Conservation (phyloP, 2,329 filamentous ascomycete species). For the Epichloe sp. region DNA sequence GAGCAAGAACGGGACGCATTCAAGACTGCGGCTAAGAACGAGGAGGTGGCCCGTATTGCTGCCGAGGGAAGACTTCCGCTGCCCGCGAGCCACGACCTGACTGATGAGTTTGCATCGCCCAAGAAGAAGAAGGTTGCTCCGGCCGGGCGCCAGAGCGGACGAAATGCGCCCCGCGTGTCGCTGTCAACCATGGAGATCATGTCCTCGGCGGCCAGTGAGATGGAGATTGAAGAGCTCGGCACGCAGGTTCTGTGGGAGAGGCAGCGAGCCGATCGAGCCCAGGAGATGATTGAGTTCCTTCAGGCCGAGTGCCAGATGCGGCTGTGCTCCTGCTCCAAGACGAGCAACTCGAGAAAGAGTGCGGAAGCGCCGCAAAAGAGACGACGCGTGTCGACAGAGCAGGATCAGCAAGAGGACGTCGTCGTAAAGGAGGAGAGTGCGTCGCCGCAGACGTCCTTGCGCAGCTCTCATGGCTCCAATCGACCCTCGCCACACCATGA, state of each 20-base stretch:
- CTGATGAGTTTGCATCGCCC: slow-evolving; percentile 51
- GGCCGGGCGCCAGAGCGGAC: slow-evolving; percentile 16
- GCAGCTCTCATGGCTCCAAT: neutral
- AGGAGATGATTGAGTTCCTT: slow-evolving; percentile 64
- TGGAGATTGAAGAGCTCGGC: slow-evolving; percentile 44
- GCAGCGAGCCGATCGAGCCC: slow-evolving; percentile 52
- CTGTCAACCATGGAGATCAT: slow-evolving; percentile 35
- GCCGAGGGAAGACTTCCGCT: slow-evolving; percentile 58
- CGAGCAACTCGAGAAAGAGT: slow-evolving; percentile 9
- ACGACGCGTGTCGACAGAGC: slow-evolving; percentile 6
- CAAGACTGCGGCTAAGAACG: slow-evolving; percentile 58
- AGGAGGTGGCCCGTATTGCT: slow-evolving; percentile 59
- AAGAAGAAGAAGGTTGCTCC: slow-evolving; percentile 25
- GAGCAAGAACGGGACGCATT: slow-evolving; percentile 65
- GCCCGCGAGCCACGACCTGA: slow-evolving; percentile 37
- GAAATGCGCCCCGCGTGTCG: slow-evolving; percentile 30
- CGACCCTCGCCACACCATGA: neutral
- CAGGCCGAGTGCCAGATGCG: slow-evolving; percentile 60
- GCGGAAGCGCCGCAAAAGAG: slow-evolving; percentile 9
- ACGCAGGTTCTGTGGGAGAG: slow-evolving; percentile 43
- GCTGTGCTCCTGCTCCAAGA: slow-evolving; percentile 47
- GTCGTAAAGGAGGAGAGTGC: slow-evolving; percentile 15
- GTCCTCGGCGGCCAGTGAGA: slow-evolving; percentile 41
- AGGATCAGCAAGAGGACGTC: neutral
- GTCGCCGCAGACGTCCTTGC: slow-evolving; percentile 14